phyloP scores from a whole-genome alignment of 139 green algal genomes.

The Chlorokybus atmophyticus region DNA sequence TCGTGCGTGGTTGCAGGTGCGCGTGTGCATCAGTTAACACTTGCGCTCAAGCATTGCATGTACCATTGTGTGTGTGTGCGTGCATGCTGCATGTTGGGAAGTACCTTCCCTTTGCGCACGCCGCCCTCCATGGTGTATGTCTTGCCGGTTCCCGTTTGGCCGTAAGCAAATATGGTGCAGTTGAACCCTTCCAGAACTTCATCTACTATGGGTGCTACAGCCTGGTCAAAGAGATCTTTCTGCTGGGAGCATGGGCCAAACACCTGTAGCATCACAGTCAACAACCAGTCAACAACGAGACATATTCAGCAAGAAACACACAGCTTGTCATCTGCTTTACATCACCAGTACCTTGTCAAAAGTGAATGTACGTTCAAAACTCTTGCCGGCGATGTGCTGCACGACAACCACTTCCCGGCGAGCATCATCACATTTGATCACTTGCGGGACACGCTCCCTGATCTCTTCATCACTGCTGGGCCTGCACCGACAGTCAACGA shows the following conservation, averaged over 20 bases:
- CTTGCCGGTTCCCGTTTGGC: conserved; percentile 90
- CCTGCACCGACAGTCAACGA: conserved; percentile 24
- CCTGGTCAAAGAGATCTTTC: conserved; percentile 67
- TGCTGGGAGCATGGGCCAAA: conserved; percentile 73
- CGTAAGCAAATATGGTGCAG: conserved; percentile 72
- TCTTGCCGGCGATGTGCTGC: conserved; percentile 57
- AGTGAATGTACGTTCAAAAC: conserved; percentile 67
- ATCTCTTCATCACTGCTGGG: conserved; percentile 63
- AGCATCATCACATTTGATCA: conserved; percentile 67
- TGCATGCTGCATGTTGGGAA: background rate
- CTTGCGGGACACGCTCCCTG: conserved; percentile 41
- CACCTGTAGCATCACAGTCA: conserved; percentile 29
- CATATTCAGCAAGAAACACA: background rate
- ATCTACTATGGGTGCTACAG: conserved; percentile 80
- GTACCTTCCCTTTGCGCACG: conserved; percentile 38
- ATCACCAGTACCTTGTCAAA: conserved; percentile 72
- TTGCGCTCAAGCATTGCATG: too few relatives aligned
- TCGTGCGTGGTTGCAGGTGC: too few relatives aligned
- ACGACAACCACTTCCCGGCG: conserved; percentile 60
- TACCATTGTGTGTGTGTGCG: background rate
- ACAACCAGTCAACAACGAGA: background rate
- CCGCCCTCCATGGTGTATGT: conserved; percentile 92
- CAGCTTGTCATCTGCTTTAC: background rate
- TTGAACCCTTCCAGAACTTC: conserved; percentile 87
- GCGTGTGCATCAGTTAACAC: too few relatives aligned